Base-by-base conservation (phyloP, 768 basidiomycete species). In the Nidularia pulvinata region DNA sequence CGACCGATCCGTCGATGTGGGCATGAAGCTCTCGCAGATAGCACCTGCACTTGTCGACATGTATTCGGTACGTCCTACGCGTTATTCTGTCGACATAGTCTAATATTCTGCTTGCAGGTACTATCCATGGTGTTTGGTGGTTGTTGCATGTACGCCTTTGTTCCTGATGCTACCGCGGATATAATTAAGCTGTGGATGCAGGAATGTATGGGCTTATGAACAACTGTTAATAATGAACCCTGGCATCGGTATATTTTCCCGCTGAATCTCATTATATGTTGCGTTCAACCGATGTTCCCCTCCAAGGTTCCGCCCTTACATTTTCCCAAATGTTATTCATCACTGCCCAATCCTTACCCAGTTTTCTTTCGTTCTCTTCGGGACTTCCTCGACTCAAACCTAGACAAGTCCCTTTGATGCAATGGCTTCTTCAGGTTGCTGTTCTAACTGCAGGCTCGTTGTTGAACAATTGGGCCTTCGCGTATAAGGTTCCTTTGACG, bases 291-390 rank as follows among this genome's bases (percentile, higher is more conserved):
- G n/a, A n/a, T n/a, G n/a, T 33, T 37, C 9, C 7, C 10, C 25
- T 14, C 25, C 25, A 36, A 90, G 91, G 90, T 19, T 87, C 91
- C 7, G 87, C 91, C 33, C 79, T 95, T 45, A 93, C 92, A 3
- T 91, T 93, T 70, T 83, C 84, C 10, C 93, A 95, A 69, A 89
- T 92, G 82, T 60, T 85, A 35, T 93, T 91, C 69, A 87, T 93
- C 50, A 79, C 89, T 5, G 33, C 79, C 7, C 86, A 86, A 51
- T 83, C 82, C 7, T 68, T 92, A 6, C 86, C 89, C 1, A 75
- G 79, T 0, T 90, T 89, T 61, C 54, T 93, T 45, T 66, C 59
- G 16, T 81, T 78, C 54, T 55, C 69, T 57, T 7, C 58, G 50
- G 56, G 60, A 53, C 55, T 84, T 5, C 85, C 88, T 10, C 74